Conservation (phyloP, 768 basidiomycete species). For the Xerocomellus amylosporus region DNA sequence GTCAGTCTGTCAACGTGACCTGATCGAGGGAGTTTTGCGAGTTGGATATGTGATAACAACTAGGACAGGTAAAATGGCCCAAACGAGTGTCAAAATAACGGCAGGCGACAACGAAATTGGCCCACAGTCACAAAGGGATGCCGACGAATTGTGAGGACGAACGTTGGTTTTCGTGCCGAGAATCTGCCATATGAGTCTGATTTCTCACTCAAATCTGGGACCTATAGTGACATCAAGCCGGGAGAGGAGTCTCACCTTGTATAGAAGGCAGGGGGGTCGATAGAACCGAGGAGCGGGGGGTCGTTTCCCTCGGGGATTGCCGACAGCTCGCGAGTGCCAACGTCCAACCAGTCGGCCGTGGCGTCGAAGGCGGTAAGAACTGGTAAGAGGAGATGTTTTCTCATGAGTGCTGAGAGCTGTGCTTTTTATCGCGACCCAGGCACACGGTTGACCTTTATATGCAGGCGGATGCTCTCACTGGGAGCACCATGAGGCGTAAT, state of each 20-base stretch:
- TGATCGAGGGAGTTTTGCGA: background rate
- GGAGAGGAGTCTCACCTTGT: constrained; percentile 7
- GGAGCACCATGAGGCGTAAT: constrained; percentile 6
- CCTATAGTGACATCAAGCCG: background rate
- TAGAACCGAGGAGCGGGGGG: background rate
- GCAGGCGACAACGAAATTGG: constrained; percentile 15
- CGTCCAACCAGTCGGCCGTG: background rate
- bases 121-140: constrained; percentile 10
- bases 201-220: constrained; percentile 10
- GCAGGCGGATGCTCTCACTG: background rate
- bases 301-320: constrained; percentile 14
- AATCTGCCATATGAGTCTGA: constrained; percentile 14
- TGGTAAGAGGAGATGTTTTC: background rate
- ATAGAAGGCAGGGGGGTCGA: constrained; percentile 12
- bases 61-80: background rate
- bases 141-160: constrained; percentile 24
- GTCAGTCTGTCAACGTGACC: constrained; percentile 2
- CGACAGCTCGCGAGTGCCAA: constrained; percentile 7
- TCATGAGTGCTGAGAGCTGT: constrained; percentile 2
- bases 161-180: constrained; percentile 23
- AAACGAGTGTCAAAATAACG: constrained; percentile 13
- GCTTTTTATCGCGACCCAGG: constrained; percentile 15
- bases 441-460: constrained; percentile 14
- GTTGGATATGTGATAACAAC: constrained; percentile 4
- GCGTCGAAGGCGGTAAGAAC: background rate